Evolutionary conservation across 106 monocot genomes (phyloP).

Genomic region (Dendrobium catenatum): DNA sequence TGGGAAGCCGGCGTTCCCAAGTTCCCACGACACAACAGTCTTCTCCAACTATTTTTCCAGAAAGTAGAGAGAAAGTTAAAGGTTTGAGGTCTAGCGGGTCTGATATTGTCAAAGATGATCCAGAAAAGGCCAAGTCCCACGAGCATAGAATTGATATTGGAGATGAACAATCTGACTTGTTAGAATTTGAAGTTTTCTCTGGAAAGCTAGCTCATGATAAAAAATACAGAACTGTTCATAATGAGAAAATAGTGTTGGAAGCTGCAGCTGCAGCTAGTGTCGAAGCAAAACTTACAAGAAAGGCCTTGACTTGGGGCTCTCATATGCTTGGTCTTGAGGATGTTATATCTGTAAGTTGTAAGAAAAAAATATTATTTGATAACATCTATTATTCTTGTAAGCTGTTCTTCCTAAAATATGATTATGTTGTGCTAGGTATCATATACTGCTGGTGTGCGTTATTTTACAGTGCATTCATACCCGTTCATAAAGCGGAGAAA

Average conservation of each 20-base stretch:
- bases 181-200: constrained; percentile 76
- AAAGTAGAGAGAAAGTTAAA: constrained; percentile 47
- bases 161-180: constrained; percentile 81
- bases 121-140: constrained; percentile 36
- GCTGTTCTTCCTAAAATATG: background rate
- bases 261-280: constrained; percentile 20
- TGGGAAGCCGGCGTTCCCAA: constrained; percentile 8
- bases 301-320: constrained; percentile 84
- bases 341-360: constrained; percentile 86
- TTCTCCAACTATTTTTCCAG: constrained; percentile 63
- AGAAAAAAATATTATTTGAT: background rate
- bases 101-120: constrained; percentile 31
- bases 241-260: constrained; percentile 26
- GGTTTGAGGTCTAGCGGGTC: constrained; percentile 29
- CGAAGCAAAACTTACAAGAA: constrained; percentile 82
- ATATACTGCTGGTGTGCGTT: constrained; percentile 43
- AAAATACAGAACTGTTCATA: constrained; percentile 27
- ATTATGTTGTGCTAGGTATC: constrained; percentile 34
- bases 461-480: constrained; percentile 67
- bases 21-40: constrained; percentile 34
- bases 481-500: constrained; percentile 27
- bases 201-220: constrained; percentile 76
- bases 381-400: background rate
- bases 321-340: constrained; percentile 65
- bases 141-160: constrained; percentile 88